Conservation (phyloP, 176 grass and related monocot genomes). For the Ensete ventricosum region DNA sequence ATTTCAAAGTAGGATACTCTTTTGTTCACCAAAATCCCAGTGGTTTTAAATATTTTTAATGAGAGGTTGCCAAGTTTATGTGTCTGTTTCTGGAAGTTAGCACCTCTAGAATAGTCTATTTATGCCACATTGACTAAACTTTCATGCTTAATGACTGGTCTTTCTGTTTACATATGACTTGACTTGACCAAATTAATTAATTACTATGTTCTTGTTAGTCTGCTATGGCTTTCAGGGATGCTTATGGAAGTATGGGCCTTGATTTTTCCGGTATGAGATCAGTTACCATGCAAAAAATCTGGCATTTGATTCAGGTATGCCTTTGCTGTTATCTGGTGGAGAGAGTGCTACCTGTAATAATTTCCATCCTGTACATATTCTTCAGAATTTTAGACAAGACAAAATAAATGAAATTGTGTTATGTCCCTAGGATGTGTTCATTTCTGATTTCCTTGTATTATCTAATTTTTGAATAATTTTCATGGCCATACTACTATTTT, state of each 20-base stretch:
- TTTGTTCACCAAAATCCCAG: neutral
- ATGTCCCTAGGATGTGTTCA: neutral
- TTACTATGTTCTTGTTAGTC: constrained; percentile 47
- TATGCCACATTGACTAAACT: neutral
- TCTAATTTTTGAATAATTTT: constrained; percentile 12
- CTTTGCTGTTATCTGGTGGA: neutral
- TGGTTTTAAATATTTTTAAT: neutral
- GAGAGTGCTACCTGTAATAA: neutral
- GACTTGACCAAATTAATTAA: constrained; percentile 19
- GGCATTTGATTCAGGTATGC: constrained; percentile 84
- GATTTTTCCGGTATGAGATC: constrained; percentile 58
- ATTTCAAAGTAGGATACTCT: constrained; percentile 48
- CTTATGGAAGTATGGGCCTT: constrained; percentile 68
- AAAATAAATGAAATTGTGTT: neutral
- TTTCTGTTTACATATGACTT: neutral
- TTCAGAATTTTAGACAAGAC: neutral
- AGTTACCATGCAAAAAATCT: constrained; percentile 93
- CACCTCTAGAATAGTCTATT: no score
- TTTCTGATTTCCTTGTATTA: neutral
- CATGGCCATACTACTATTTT: constrained; percentile 13
- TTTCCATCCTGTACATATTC: neutral
- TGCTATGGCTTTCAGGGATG: constrained; percentile 63
- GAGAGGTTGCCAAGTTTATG: neutral
- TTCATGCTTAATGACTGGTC: neutral
- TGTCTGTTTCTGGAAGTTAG: neutral